Evolutionary conservation across 192 early-diverging fungal species (phyloP).

Genomic region (Backusella tarrabulga): DNA sequence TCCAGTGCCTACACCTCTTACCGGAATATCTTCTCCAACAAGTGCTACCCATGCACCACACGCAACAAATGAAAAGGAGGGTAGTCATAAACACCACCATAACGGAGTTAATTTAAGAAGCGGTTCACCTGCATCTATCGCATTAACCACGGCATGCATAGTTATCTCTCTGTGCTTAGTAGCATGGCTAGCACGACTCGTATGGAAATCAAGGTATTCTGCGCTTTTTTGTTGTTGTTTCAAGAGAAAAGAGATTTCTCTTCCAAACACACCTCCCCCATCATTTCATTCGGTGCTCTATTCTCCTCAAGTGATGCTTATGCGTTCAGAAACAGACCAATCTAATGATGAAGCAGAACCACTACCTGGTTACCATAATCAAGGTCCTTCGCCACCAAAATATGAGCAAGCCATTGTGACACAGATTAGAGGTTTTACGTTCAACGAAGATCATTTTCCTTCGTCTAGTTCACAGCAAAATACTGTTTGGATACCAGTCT

Average conservation of each 20-base stretch:
- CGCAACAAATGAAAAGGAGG: background rate
- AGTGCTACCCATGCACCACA: background rate
- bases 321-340: background rate
- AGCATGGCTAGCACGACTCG: background rate
- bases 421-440: conserved; percentile 15
- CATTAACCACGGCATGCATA: background rate
- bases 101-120: background rate
- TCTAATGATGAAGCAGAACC: background rate
- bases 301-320: background rate
- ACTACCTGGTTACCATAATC: conserved; percentile 9
- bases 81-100: background rate
- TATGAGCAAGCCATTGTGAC: conserved; percentile 24
- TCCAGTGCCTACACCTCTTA: background rate
- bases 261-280: background rate
- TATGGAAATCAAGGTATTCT: background rate
- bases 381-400: conserved; percentile 21
- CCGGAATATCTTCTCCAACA: background rate
- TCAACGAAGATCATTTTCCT: background rate
- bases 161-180: background rate
- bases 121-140: background rate
- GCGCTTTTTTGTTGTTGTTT: background rate
- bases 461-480: background rate
- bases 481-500: background rate
- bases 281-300: background rate
- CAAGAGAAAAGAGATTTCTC: background rate